Evolutionary conservation across 2,329 filamentous ascomycete genomes (phyloP), one percentile per base, ranked within the genome.

Genomic region (Claviceps maximensis): DNA sequence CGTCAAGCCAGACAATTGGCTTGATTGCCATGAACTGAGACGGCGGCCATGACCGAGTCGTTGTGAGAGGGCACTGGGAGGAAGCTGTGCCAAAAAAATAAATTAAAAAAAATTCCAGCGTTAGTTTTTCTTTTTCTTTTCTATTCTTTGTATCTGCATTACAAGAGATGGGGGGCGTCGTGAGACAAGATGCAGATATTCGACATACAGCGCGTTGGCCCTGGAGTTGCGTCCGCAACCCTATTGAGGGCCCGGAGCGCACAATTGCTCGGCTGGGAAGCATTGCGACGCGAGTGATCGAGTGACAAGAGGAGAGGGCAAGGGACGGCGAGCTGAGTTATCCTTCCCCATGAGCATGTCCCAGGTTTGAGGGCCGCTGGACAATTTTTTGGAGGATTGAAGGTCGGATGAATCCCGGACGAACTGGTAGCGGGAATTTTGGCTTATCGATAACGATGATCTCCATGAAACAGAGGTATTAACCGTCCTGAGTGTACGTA

Each of bases 191-290:
- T n/a, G 15, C 33, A 17, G 17, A 27, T n/a, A 7, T 15, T 9
- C 45, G n/a, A 36, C 49, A 5, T 19, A 55, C 64, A 33, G 70
- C 66, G 23, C 60, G 58, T 62, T 61, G 63, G 52, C 55, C 59
- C 17, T 59, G 58, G 29, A 64, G 47, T 52, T 63, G 65, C 58
- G 62, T 65, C 56, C 63, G 62, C 42, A 62, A 48, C 51, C 62
- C 60, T 56, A 59, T 58, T 44, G 67, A 65, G 57, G 69, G 64
- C 53, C 71, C 56, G 51, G 69, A 67, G 58, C 68, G 67, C 59
- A 67, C 63, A 60, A 71, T 64, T 61, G 69, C 71, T 70, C 71
- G 69, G 57, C 71, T 72, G 54, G 71, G 69, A 62, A 74, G 67
- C 71, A 74, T 74, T 54, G 59, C 67, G 65, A 58, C 62, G 61